Conservation (phyloP, 257 asterid genomes). For the Datura wrightii region DNA sequence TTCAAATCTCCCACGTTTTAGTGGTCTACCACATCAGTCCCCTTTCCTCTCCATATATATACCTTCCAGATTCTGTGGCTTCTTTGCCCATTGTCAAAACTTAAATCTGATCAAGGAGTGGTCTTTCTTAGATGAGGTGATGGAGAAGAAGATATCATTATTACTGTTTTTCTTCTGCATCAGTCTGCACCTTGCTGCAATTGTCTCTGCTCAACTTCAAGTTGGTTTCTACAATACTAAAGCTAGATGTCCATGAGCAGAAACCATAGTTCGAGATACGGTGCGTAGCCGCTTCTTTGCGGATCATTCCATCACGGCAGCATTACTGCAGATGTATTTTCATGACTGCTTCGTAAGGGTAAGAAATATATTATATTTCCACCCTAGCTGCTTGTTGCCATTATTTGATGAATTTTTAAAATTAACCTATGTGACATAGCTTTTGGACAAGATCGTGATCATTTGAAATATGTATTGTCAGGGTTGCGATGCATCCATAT, state of each 20-base stretch:
- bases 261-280: slow-evolving; percentile 51
- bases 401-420: not conserved
- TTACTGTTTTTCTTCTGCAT: slow-evolving; percentile 38
- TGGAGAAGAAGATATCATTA: slow-evolving; percentile 40
- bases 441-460: not conserved
- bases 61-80: not conserved
- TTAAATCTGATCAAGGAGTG: not conserved
- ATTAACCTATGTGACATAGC: not conserved
- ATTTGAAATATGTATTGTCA: not conserved
- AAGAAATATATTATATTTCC: slow-evolving; percentile 11
- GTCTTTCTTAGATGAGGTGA: not conserved
- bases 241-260: slow-evolving; percentile 56
- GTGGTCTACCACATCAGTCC: not conserved
- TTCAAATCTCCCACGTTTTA: not conserved
- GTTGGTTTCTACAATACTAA: slow-evolving; percentile 62
- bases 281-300: slow-evolving; percentile 50
- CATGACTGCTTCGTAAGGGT: slow-evolving; percentile 86
- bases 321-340: slow-evolving; percentile 82
- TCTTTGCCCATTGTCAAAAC: not conserved
- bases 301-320: slow-evolving; percentile 72
- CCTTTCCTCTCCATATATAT: not conserved
- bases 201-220: slow-evolving; percentile 52
- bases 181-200: slow-evolving; percentile 35
- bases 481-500: slow-evolving; percentile 53
- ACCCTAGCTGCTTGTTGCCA: not conserved